These are phyloP conservation scores for Coleophoma cylindrospora DNA, from an alignment of 2,329 filamentous ascomycete genomes.

Conservation along the genomic window DNA sequence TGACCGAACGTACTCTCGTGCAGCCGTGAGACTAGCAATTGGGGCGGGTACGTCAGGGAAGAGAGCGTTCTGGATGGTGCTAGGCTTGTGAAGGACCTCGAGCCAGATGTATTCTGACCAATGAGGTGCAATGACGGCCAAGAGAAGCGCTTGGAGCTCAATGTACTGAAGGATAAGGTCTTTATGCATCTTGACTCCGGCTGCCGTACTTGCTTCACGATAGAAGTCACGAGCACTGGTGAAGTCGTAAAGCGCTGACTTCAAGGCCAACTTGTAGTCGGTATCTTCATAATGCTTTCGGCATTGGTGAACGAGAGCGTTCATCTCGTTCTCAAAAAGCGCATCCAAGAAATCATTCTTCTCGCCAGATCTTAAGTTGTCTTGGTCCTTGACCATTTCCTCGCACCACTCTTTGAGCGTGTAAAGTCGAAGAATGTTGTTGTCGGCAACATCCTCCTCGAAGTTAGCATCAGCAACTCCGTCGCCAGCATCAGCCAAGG, in stretches of 20 bases:
- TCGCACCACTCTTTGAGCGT: conserved; percentile 87
- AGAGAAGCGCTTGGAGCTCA: conserved; percentile 77
- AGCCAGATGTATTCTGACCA: conserved; percentile 94
- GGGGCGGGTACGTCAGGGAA: conserved; percentile 68
- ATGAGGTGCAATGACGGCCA: conserved; percentile 84
- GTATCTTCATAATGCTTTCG: conserved; percentile 73
- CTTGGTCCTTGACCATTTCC: conserved; percentile 68
- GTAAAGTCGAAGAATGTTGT: conserved; percentile 80
- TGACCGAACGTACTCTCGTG: conserved; percentile 73
- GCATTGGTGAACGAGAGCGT: conserved; percentile 73
- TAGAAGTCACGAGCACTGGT: conserved; percentile 85
- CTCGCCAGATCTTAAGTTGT: conserved; percentile 69
- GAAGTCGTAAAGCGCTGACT: conserved; percentile 85
- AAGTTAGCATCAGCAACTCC: conserved; percentile 96
- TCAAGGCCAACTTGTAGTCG: conserved; percentile 82
- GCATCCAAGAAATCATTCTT: conserved; percentile 78
- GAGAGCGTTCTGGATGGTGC: conserved; percentile 72
- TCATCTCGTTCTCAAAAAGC: conserved; percentile 92
- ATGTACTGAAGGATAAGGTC: conserved; percentile 77
- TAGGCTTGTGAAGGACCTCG: conserved; percentile 75
- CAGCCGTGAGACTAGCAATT: conserved; percentile 66
- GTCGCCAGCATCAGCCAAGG: conserved; percentile 90
- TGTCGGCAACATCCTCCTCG: conserved; percentile 90
- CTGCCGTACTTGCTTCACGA: conserved; percentile 73
- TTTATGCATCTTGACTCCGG: conserved; percentile 80